Evolutionary conservation across 2,329 filamentous ascomycete species (phyloP), one percentile per base, ranked within the genome.

Genomic region (Boeremia exigua): DNA sequence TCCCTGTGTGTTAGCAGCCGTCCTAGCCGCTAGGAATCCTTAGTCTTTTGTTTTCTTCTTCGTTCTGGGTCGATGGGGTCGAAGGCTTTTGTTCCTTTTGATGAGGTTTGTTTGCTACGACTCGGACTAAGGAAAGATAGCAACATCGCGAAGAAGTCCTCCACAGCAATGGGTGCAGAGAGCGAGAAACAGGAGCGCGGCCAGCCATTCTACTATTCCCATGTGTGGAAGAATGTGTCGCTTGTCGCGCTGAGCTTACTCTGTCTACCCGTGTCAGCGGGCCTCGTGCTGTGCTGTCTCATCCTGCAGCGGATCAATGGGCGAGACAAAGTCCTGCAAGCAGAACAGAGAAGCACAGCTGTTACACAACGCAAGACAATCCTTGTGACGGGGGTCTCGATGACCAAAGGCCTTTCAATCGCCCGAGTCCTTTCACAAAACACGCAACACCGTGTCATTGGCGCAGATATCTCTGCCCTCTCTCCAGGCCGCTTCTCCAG

Each of bases 321-420:
- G 32, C 54, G 60, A 48, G 55, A 66, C 34, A 47, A 51, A 61
- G 54, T 59, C 51, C 58, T 46, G 47, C 62, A 65, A 60, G 58
- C 59, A 45, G 61, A 61, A 15, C 29, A 44, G 5, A 29, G 27
- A 42, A 33, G 42, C 28, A 51, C 42, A 42, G 50, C 58, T 57
- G 55, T 58, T 25, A 47, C 66, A 68, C 30, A 68, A 56, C 59
- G 52, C 32, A 82, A 80, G 49, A 89, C 83, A 0, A 78, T 92
- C 32, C 81, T 93, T 12, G 82, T 93, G 37, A 92, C 89, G 0
- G 89, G 90, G 2, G 81, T 92, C 2, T 85, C 86, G 40, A 92
- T 91, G 83, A 81, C 84, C 38, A 90, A 91, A 69, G 89, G 88
- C 4, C 79, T 92, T 3, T 77, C 80, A 0, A 76, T 93, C 8